phyloP scores from a whole-genome alignment of 768 basidiomycete species.

The Suillus subluteus region DNA sequence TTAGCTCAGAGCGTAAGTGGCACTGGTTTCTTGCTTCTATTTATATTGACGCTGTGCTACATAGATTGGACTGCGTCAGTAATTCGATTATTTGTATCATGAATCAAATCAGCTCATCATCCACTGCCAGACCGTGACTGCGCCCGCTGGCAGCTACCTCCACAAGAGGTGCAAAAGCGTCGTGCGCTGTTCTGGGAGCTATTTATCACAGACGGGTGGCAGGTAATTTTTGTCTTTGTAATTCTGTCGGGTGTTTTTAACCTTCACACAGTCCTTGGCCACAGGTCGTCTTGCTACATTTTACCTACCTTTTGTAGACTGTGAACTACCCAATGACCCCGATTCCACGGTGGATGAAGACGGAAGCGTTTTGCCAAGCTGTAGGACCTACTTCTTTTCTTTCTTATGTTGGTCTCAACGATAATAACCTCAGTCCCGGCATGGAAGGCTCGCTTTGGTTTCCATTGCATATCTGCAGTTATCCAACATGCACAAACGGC shows the following conservation, averaged over 20 bases:
- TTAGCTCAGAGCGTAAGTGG: conserved; percentile 67
- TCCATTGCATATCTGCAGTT: conserved; percentile 67
- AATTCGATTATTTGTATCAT: conserved; percentile 11
- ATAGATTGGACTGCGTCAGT: conserved; percentile 72
- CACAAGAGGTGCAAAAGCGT: conserved; percentile 70
- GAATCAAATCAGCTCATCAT: conserved; percentile 19
- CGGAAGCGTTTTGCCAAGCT: conserved; percentile 59
- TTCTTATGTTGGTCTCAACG: not conserved
- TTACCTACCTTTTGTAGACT: conserved; percentile 72
- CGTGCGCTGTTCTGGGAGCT: conserved; percentile 75
- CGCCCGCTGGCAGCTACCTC: conserved; percentile 66
- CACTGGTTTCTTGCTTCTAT: not conserved
- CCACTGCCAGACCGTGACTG: conserved; percentile 64
- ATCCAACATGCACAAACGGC: conserved; percentile 71
- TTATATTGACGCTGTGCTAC: conserved; percentile 8
- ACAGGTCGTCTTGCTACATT: conserved; percentile 73
- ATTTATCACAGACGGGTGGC: conserved; percentile 76
- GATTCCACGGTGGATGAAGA: conserved; percentile 62
- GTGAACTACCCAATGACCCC: conserved; percentile 65
- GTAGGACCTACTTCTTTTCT: conserved; percentile 41
- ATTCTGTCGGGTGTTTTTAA: not conserved
- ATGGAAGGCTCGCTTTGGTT: conserved; percentile 74
- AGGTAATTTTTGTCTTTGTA: conserved; percentile 44
- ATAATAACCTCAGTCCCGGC: conserved; percentile 50
- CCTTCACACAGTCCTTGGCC: conserved; percentile 39